Evolutionary conservation across 352 stramenopile species (phyloP).

Genomic region (Pythium vanterpoolii): DNA sequence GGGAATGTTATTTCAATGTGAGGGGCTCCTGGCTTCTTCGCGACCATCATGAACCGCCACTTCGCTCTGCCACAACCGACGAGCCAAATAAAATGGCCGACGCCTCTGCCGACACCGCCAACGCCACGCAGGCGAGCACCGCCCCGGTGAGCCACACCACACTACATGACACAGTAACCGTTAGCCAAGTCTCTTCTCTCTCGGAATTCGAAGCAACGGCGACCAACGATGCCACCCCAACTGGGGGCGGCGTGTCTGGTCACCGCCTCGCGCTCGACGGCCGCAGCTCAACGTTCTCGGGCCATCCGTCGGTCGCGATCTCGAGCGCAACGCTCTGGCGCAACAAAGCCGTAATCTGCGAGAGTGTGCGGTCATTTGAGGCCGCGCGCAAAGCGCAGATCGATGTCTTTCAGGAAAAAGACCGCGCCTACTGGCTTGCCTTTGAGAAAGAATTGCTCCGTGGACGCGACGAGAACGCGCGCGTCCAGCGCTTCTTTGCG

Average conservation of each 20-base stretch:
- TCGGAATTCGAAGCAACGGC: not conserved
- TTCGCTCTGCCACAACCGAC: too few relatives aligned
- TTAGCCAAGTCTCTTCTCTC: not conserved
- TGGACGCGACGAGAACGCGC: constrained; percentile 58
- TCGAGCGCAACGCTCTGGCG: constrained; percentile 45
- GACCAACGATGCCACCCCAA: not conserved
- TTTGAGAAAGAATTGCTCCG: constrained; percentile 74
- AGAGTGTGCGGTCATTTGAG: constrained; percentile 65
- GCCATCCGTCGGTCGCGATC: constrained; percentile 11
- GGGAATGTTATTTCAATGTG: not conserved
- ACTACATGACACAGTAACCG: not conserved
- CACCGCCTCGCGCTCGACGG: constrained; percentile 10
- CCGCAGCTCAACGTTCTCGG: constrained; percentile 14
- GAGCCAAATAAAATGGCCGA: not conserved
- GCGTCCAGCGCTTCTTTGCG: constrained; percentile 66
- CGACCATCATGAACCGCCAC: not conserved
- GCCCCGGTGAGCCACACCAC: not conserved
- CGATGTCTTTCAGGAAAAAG: constrained; percentile 60
- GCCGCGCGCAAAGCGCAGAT: constrained; percentile 59
- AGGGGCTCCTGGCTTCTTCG: not conserved
- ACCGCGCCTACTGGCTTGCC: constrained; percentile 72
- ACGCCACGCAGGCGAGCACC: not conserved
- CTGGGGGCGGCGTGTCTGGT: not conserved
- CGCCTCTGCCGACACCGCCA: not conserved
- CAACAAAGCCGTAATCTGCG: constrained; percentile 58